phyloP scores from a whole-genome alignment of 768 basidiomycete species.

The Suillus ampliporus region DNA sequence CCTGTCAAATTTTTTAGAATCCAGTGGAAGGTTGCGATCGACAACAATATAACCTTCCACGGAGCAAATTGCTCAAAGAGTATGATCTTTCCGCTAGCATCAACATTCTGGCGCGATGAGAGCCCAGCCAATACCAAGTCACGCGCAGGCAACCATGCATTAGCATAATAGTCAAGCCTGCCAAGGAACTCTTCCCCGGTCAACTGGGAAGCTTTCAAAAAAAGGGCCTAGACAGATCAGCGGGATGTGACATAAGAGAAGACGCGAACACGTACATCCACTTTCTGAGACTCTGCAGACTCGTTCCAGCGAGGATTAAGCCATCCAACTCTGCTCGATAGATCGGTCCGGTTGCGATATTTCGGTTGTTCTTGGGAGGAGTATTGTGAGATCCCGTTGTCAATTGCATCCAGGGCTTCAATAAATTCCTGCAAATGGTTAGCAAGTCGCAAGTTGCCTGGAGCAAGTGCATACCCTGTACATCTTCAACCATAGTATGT shows the following conservation, averaged over 20 bases:
- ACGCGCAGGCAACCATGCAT: slow-evolving; percentile 93
- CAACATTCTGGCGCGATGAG: slow-evolving; percentile 58
- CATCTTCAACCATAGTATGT: slow-evolving; percentile 83
- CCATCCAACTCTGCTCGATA: slow-evolving; percentile 80
- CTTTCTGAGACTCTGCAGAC: slow-evolving; percentile 58
- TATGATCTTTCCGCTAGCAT: slow-evolving; percentile 78
- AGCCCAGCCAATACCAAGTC: slow-evolving; percentile 73
- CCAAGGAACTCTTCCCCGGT: slow-evolving; percentile 86
- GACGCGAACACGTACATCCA: slow-evolving; percentile 66
- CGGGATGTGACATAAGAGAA: slow-evolving; percentile 16
- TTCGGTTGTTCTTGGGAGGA: slow-evolving; percentile 63
- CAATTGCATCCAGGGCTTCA: slow-evolving; percentile 92
- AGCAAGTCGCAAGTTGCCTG: slow-evolving; percentile 4
- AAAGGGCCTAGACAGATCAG: slow-evolving; percentile 57
- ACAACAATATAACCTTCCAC: slow-evolving; percentile 71
- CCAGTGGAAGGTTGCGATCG: not conserved
- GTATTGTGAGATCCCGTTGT: slow-evolving; percentile 93
- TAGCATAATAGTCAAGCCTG: slow-evolving; percentile 80
- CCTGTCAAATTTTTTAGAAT: slow-evolving; percentile 48
- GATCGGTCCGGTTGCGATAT: slow-evolving; percentile 82
- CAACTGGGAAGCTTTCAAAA: slow-evolving; percentile 78
- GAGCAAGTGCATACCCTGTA: slow-evolving; percentile 64
- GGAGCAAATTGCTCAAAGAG: slow-evolving; percentile 81
- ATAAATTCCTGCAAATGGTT: slow-evolving; percentile 74
- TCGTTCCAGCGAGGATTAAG: slow-evolving; percentile 97